Evolutionary conservation across 345 rosid species (phyloP).

Genomic region (Reutealis trisperma): DNA sequence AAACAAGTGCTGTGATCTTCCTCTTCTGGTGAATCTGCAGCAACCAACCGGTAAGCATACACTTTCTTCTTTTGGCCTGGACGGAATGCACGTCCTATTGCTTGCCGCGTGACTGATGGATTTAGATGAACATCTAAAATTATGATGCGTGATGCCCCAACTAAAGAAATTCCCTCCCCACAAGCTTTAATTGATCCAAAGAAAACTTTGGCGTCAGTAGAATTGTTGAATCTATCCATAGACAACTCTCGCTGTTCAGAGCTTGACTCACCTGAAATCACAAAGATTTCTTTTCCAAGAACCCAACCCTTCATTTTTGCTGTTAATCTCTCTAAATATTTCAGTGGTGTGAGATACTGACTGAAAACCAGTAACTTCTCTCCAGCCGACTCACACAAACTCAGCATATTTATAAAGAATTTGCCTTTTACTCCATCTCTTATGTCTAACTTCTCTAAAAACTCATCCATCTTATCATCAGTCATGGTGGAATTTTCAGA

Average conservation of each 20-base stretch:
- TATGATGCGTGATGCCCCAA: slow-evolving; percentile 82
- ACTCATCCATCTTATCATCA: slow-evolving; percentile 58
- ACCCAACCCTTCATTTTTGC: slow-evolving; percentile 60
- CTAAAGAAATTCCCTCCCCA: slow-evolving; percentile 94
- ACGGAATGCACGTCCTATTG: slow-evolving; percentile 81
- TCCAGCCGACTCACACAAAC: slow-evolving; percentile 58
- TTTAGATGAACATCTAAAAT: slow-evolving; percentile 86
- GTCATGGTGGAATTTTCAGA: slow-evolving; percentile 36
- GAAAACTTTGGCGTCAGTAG: slow-evolving; percentile 69
- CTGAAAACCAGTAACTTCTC: slow-evolving; percentile 87
- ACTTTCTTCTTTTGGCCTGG: slow-evolving; percentile 88
- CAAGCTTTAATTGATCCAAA: slow-evolving; percentile 94
- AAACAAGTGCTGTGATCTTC: slow-evolving; percentile 62
- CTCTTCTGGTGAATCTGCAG: slow-evolving; percentile 80
- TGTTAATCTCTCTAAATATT: slow-evolving; percentile 61
- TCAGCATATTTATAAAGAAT: slow-evolving; percentile 68
- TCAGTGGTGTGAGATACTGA: slow-evolving; percentile 73
- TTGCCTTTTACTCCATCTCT: slow-evolving; percentile 79
- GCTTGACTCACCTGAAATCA: slow-evolving; percentile 72
- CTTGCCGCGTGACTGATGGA: slow-evolving; percentile 98
- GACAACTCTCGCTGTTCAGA: slow-evolving; percentile 69
- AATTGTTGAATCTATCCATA: slow-evolving; percentile 77
- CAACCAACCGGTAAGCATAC: slow-evolving; percentile 63
- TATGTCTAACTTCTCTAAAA: slow-evolving; percentile 48
- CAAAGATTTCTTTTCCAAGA: slow-evolving; percentile 61